Conservation (phyloP, 2,329 filamentous ascomycete species). For the Claviceps paspali region DNA sequence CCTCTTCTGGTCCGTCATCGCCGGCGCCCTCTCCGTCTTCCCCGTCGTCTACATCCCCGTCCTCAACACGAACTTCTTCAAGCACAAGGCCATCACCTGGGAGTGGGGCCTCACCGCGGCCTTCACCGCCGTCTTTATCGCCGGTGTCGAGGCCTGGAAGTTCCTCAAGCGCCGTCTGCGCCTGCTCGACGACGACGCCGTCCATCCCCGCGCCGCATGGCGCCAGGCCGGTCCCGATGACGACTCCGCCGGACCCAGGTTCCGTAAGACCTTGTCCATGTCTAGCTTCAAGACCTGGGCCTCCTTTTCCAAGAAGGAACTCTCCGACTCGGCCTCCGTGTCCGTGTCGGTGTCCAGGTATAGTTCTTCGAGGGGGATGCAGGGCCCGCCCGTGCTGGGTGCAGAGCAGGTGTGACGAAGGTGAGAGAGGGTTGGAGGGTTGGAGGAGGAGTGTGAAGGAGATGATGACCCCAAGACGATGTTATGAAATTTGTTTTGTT, state of each 20-base stretch:
- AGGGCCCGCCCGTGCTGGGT: conserved; percentile 1
- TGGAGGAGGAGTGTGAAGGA: no score
- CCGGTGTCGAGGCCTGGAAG: conserved; percentile 59
- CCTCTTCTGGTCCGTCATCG: conserved; percentile 49
- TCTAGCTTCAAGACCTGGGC: conserved; percentile 35
- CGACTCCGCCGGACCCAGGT: no score
- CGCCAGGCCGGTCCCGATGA: conserved; percentile 36
- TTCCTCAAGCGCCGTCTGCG: conserved; percentile 42
- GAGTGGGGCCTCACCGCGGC: conserved; percentile 58
- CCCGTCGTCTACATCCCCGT: conserved; percentile 58
- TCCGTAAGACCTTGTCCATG: conserved; percentile 34
- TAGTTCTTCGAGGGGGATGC: conserved; percentile 9
- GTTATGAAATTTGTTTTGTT: no score
- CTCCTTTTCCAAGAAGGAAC: conserved; percentile 24
- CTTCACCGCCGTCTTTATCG: conserved; percentile 47
- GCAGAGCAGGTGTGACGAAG: conserved; percentile 5
- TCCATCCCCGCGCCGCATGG: conserved; percentile 29
- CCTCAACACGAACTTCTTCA: conserved; percentile 56
- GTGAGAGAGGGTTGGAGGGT: no score
- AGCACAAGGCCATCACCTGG: conserved; percentile 57
- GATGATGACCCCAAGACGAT: no score
- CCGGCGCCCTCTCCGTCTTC: conserved; percentile 47
- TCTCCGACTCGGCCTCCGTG: no score
- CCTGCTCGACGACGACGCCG: conserved; percentile 35
- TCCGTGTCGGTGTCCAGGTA: conserved; percentile 16